Conservation (phyloP, 2,329 filamentous ascomycete species). For the Alternaria consortialis region DNA sequence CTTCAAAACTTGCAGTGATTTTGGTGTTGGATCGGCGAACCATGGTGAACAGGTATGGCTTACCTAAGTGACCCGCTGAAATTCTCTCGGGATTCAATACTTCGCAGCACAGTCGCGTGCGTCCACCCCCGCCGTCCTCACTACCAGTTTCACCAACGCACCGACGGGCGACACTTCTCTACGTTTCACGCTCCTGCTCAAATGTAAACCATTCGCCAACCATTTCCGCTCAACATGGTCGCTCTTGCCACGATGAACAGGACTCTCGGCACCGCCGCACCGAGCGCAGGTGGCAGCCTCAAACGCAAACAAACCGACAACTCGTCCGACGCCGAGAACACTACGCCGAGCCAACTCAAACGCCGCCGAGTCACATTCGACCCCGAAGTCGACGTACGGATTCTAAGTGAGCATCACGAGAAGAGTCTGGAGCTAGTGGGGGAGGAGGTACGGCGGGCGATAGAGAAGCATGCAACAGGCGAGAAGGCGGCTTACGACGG, state of each 20-base stretch:
- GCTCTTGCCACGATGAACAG: slow-evolving; percentile 48
- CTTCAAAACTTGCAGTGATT: neutral
- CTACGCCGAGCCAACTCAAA: slow-evolving; percentile 51
- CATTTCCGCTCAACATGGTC: slow-evolving; percentile 43
- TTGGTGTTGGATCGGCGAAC: slow-evolving; percentile 3
- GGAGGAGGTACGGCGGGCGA: slow-evolving; percentile 68
- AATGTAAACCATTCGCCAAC: slow-evolving; percentile 38
- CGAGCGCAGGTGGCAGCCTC: slow-evolving; percentile 45
- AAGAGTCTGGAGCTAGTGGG: slow-evolving; percentile 66
- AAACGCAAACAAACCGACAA: slow-evolving; percentile 49
- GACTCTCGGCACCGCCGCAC: slow-evolving; percentile 38
- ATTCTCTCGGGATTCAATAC: slow-evolving; percentile 16
- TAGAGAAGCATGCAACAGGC: slow-evolving; percentile 61
- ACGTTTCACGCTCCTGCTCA: slow-evolving; percentile 19
- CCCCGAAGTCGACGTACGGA: slow-evolving; percentile 57
- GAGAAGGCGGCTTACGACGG: slow-evolving; percentile 67
- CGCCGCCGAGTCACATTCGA: slow-evolving; percentile 59
- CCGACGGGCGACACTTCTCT: slow-evolving; percentile 4
- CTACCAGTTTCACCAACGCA: slow-evolving; percentile 19
- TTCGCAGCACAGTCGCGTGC: slow-evolving; percentile 24
- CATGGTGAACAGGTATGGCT: slow-evolving; percentile 9
- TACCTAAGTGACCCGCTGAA: slow-evolving; percentile 25
- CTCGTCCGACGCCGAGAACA: slow-evolving; percentile 45
- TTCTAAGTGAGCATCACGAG: slow-evolving; percentile 56
- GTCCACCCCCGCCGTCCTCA: slow-evolving; percentile 23